These are phyloP conservation scores for Nitzschia putrida DNA, from an alignment of 108 stramenopile genomes.

Conservation along the genomic window DNA sequence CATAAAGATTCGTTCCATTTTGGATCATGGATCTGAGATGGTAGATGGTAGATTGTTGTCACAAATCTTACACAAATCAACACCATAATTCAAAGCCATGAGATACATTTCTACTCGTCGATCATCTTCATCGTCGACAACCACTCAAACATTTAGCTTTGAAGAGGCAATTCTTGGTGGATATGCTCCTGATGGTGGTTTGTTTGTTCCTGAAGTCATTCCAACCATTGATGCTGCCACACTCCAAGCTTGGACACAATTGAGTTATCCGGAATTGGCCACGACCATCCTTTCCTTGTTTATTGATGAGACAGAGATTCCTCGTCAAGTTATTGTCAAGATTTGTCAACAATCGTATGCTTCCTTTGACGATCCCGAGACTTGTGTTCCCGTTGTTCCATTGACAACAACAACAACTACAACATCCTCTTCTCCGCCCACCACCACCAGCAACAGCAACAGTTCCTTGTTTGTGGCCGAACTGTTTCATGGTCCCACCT, in stretches of 20 bases:
- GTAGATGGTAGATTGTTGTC: too few species aligned
- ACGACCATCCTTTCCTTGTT: conserved; percentile 62
- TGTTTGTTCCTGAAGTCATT: conserved; percentile 77
- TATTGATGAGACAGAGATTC: conserved; percentile 52
- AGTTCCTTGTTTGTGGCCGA: conserved; percentile 64
- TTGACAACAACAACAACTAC: too few species aligned
- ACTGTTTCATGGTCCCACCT: conserved; percentile 90
- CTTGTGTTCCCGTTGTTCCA: conserved; percentile 40
- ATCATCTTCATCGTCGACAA: not conserved
- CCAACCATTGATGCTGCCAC: conserved; percentile 44
- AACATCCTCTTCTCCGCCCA: too few species aligned
- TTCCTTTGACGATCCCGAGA: conserved; percentile 35
- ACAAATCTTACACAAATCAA: too few species aligned
- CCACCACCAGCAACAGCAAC: too few species aligned
- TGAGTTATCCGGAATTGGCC: conserved; percentile 65
- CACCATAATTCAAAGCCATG: too few species aligned
- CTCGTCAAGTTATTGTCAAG: conserved; percentile 33
- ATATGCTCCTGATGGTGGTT: conserved; percentile 86
- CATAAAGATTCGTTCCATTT: too few species aligned
- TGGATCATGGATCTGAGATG: too few species aligned
- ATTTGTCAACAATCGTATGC: conserved; percentile 53
- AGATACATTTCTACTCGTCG: too few species aligned
- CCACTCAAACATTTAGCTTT: conserved; percentile 51
- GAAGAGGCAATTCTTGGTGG: conserved; percentile 77
- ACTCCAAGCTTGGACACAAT: conserved; percentile 51